phyloP scores from a whole-genome alignment of 1,284 basidiomycete species.

The Flammula alnicola region DNA sequence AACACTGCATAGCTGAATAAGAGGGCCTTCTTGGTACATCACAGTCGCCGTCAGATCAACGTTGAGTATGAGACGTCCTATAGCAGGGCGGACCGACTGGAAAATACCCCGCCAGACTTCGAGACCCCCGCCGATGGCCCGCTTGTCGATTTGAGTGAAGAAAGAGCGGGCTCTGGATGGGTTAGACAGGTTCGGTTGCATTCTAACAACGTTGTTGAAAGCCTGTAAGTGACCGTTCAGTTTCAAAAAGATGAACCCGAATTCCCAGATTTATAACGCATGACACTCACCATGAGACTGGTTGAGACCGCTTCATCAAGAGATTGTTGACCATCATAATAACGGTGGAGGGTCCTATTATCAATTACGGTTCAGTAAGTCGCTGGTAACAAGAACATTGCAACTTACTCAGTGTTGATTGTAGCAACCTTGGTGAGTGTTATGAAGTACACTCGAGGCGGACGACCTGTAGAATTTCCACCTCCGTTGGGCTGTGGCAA shows the following conservation, averaged over 20 bases:
- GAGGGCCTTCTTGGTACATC: constrained; percentile 61
- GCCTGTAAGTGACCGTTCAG: constrained; percentile 46
- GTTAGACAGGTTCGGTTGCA: constrained; percentile 67
- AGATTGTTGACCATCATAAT: constrained; percentile 63
- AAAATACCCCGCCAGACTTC: constrained; percentile 73
- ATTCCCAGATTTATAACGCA: background rate
- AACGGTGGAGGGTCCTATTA: constrained; percentile 61
- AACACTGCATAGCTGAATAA: constrained; percentile 59
- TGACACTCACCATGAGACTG: constrained; percentile 63
- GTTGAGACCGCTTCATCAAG: constrained; percentile 68
- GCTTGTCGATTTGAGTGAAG: constrained; percentile 62
- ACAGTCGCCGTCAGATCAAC: constrained; percentile 76
- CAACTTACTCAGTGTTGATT: constrained; percentile 65
- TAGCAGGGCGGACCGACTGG: constrained; percentile 71
- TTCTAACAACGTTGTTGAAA: constrained; percentile 72
- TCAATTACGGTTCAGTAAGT: no score
- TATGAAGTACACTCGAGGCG: constrained; percentile 65
- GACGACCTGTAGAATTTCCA: constrained; percentile 38
- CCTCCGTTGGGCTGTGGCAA: constrained; percentile 43
- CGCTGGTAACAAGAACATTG: no score
- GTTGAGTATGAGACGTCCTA: constrained; percentile 69
- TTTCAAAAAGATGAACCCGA: background rate
- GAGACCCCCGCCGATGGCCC: constrained; percentile 64
- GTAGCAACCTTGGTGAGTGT: constrained; percentile 64
- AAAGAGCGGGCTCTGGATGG: constrained; percentile 77